Evolutionary conservation across 2,329 filamentous ascomycete species (phyloP), one percentile per base, ranked within the genome.

Genomic region (Hypoxylon sp.): DNA sequence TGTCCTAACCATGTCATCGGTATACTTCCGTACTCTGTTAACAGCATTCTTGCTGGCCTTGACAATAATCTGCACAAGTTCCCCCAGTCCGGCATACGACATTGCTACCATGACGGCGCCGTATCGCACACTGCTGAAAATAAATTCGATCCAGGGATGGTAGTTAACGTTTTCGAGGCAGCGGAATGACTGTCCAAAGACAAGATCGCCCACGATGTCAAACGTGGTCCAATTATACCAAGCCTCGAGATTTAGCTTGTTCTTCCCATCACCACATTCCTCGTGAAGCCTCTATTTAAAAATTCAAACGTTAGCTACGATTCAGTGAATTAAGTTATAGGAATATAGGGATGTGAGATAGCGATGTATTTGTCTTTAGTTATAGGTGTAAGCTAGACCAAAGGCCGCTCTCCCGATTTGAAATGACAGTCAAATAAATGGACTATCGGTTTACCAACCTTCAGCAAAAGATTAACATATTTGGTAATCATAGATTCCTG

Each of bases 141-240:
- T 78, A 14, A 77, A 73, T 0, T 76, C 70, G 22, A 77, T 74
- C 80, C 80, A 82, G 54, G 77, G 78, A 31, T 78, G 74, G 19
- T 74, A 74, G 24, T 68, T 42, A 65, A 76, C 73, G 39, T 74
- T 73, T 42, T 79, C 69, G 5, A 83, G 74, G 60, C 78, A 80
- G 5, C 74, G 73, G 71, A 83, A 84, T 0, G 81, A 80, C 63
- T 84, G 79, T 0, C 82, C 84, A 69, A 85, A 85, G 0, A 77
- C 75, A 24, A 78, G 74, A 52, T 71, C 65, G 11, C 76, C 75
- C 0, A 77, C 69, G 11, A 78, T 54, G 29, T 77, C 76, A 57
- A 78, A 78, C 0, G 75, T 77, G 1, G 75, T 75, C 69, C 71
- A 78, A 54, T 81, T 81, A 66, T 75, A 81, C 80, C 80, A 82